Base-by-base conservation (phyloP, 768 basidiomycete genomes). In the Mycena maculata region DNA sequence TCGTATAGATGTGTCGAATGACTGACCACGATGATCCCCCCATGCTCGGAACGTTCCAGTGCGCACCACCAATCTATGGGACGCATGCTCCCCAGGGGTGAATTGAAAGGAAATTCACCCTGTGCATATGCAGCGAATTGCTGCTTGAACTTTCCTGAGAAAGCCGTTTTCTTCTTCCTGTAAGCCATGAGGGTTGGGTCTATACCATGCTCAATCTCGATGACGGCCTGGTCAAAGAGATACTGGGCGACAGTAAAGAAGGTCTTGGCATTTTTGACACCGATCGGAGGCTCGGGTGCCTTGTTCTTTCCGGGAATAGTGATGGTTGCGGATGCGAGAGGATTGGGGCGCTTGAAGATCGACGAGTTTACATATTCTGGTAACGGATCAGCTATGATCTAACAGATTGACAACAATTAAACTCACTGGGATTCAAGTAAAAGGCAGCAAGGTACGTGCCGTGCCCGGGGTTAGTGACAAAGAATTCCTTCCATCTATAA, bases 21-120 rank as follows among this genome's bases (percentile, higher is more conserved):
- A 78, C 74, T 27, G 55, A 81, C 80, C 13, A 78, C 76, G 3
- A 81, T 63, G 22, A 81, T 72, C 1, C 71, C 73, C 16, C 68
- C 77, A 55, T 79, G 52, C n/a, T 65, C 71, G 16, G 73, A 70
- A 8, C 63, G 61, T 33, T 63, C 67, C 23, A 75, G 69, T 4
- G 28, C 57, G 11, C 56, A 23, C 76, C 76, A 77, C 72, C 72
- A 77, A 18, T 74, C 59, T 2, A 72, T 58, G 0, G 72, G 73
- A 39, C 75, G 74, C 12, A 38, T 59, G 12, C 50, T n/a, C 4
- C 63, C 65, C 7, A 77, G 62, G 5, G 73, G 73, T 9, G 63
- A 62, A 15, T 63, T 71, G 60, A 77, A 77, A 2, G 74, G 76
- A 36, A 69, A 76, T 9, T 59, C 58, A 2, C 72, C 71, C 63